Base-by-base conservation (phyloP, 2,329 filamentous ascomycete genomes). In the Aspergillus uvarum region DNA sequence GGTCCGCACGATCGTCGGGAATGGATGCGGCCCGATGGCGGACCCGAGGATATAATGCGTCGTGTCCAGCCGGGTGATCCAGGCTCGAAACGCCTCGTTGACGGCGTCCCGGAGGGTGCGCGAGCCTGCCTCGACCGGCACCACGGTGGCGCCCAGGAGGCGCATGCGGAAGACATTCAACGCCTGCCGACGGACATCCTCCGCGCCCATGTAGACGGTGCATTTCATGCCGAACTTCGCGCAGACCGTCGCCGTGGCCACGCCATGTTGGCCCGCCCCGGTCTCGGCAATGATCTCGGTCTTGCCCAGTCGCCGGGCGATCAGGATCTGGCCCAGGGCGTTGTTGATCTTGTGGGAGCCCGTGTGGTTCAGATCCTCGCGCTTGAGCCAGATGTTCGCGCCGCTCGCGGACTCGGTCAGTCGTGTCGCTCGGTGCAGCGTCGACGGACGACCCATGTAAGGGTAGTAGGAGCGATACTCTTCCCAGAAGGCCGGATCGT, bases 281-380 rank as follows among this genome's bases (percentile, higher is more conserved):
- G 94, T 98, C 80, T 98, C 95, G 51, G 95, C 94, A 68, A 98
- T 97, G 70, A 98, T 97, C 74, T 92, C 90, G 1, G 88, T 96
- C 83, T 99, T 98, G 47, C 94, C 94, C 47, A 99, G 80, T 61
- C 92, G 84, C 67, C 85, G 85, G 0, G 95, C 95, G n/a, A 99
- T 80, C 8, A 99, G 83, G 51, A 96, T 86, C 76, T 98, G 95
- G 1, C 95, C 95, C 1, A 98, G 82, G 0, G 94, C 93, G 70
- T 98, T 98, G 82, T 98, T 98, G 82, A 98, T 97, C 84, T 98
- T 98, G 83, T 98, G 94, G 62, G 90, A 94, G 65, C 94, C 95
- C 5, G 94, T 97, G 73, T 97, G 94, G 77, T 98, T 98, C 60
- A 98, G 81, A 73, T 98, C 94, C 78, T 98, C 95, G 67, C 95